Conservation (phyloP, 1,284 basidiomycete genomes). For the Apiotrichum laibachii region DNA sequence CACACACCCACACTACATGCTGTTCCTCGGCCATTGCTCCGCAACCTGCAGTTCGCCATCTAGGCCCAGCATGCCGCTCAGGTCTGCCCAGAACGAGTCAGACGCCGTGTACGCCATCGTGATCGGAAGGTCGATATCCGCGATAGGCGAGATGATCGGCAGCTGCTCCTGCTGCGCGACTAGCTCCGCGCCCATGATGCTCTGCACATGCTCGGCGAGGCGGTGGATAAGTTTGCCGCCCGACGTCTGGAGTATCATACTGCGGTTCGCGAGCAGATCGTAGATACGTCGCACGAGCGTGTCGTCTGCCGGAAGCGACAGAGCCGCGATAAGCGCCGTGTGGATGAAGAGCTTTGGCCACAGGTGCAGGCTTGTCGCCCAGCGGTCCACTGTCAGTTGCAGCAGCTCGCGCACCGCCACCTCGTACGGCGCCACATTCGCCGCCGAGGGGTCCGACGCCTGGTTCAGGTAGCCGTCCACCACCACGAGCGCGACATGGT, state of each 20-base stretch:
- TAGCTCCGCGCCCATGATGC: background rate
- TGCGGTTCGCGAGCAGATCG: slow-evolving; percentile 11
- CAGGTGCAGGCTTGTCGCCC: slow-evolving; percentile 17
- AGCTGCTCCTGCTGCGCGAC: background rate
- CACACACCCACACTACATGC: too few species aligned
- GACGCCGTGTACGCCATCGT: slow-evolving; percentile 20
- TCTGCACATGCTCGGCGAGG: slow-evolving; percentile 9
- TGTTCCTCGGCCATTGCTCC: background rate
- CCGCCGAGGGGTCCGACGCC: background rate
- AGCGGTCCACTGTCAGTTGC: slow-evolving; percentile 13
- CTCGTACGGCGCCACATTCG: slow-evolving; percentile 7
- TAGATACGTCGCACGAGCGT: slow-evolving; percentile 7
- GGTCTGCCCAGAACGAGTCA: slow-evolving; percentile 19
- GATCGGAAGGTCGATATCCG: slow-evolving; percentile 10
- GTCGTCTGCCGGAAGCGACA: slow-evolving; percentile 14
- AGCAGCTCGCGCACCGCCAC: slow-evolving; percentile 16
- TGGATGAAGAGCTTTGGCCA: slow-evolving; percentile 25
- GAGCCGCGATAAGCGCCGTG: slow-evolving; percentile 15
- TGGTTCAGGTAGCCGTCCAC: slow-evolving; percentile 22
- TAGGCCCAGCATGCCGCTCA: slow-evolving; percentile 11
- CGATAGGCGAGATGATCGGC: slow-evolving; percentile 4
- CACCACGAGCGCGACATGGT: slow-evolving; percentile 16
- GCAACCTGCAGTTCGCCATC: background rate
- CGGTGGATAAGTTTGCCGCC: slow-evolving; percentile 16
- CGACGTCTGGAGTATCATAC: slow-evolving; percentile 11